Percentiles rank a stretch among this genome's conserved stretches.
phyloP scores from a whole-genome alignment of 1,284 basidiomycete species.

The Rhodotorula sp. region DNA sequence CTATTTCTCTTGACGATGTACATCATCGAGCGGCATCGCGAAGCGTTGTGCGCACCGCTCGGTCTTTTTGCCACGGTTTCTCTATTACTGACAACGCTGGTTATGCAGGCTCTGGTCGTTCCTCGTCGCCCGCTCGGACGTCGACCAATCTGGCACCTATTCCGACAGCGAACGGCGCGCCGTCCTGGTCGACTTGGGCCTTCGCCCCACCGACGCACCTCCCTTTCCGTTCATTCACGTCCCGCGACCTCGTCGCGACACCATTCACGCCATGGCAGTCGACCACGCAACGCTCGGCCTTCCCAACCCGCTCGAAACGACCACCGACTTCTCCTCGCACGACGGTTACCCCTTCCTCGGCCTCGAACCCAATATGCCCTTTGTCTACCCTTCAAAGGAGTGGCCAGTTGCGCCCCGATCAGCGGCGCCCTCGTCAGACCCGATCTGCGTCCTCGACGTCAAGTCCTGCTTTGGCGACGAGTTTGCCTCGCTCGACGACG shows the following conservation, averaged over 20 bases:
- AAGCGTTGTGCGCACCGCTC: conserved; percentile 19
- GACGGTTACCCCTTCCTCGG: conserved; percentile 31
- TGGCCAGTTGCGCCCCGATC: background rate
- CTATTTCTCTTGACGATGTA: conserved; percentile 28
- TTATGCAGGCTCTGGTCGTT: conserved; percentile 28
- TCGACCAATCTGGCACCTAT: conserved; percentile 18
- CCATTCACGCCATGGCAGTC: background rate
- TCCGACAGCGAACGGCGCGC: conserved; percentile 16
- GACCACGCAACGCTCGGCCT: background rate
- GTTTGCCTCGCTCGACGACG: conserved; percentile 23
- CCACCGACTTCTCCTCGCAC: conserved; percentile 14
- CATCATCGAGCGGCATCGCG: conserved; percentile 36
- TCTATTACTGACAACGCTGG: background rate
- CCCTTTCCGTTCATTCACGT: background rate
- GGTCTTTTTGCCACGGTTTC: no score
- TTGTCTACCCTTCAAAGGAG: background rate
- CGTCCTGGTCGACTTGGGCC: conserved; percentile 9
- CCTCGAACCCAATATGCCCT: background rate
- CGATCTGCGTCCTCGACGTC: conserved; percentile 27
- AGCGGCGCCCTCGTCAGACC: background rate
- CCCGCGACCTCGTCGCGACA: background rate
- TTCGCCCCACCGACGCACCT: background rate
- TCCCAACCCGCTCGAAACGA: conserved; percentile 4
- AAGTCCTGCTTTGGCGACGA: conserved; percentile 23
- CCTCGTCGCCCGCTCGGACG: conserved; percentile 25